Evolutionary conservation across 768 basidiomycete genomes (phyloP).

Genomic region (Suillus subalutaceus): DNA sequence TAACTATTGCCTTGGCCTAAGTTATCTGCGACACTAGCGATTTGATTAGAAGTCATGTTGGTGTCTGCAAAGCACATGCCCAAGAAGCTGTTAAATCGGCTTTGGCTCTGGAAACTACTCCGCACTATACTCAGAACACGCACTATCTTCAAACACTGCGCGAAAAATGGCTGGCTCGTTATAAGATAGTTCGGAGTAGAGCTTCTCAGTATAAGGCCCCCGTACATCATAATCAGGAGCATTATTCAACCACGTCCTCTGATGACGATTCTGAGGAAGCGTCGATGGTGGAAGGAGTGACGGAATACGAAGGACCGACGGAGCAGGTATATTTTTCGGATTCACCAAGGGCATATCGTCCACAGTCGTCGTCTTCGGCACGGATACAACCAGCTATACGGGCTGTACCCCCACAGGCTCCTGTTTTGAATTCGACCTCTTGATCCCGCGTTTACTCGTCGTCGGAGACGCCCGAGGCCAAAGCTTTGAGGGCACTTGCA

Average conservation of each 20-base stretch:
- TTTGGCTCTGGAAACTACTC: constrained; percentile 41
- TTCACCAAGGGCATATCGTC: too few species aligned
- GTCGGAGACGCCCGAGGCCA: background rate
- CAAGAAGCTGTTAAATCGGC: constrained; percentile 34
- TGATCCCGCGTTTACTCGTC: too few species aligned
- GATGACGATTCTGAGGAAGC: too few species aligned
- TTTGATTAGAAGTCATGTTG: constrained; percentile 30
- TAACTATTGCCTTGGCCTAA: constrained; percentile 12
- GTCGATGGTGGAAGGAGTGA: too few species aligned
- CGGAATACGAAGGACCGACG: too few species aligned
- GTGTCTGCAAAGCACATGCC: constrained; percentile 27
- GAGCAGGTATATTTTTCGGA: too few species aligned
- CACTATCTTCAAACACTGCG: constrained; percentile 17
- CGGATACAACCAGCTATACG: too few species aligned
- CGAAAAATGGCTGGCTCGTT: constrained; percentile 19
- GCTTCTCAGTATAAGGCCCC: background rate
- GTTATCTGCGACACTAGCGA: constrained; percentile 22
- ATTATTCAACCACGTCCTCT: too few species aligned
- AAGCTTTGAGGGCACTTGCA: constrained; percentile 33
- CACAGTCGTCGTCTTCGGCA: too few species aligned
- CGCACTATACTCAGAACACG: constrained; percentile 38
- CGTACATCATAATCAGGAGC: too few species aligned
- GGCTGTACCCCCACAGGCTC: too few species aligned
- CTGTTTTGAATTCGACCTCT: too few species aligned
- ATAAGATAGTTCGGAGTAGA: constrained; percentile 16